Percentiles rank a stretch among this genome's conserved stretches.
Conservation (phyloP, 2,329 filamentous ascomycete species). For the Thelonectria discophora region DNA sequence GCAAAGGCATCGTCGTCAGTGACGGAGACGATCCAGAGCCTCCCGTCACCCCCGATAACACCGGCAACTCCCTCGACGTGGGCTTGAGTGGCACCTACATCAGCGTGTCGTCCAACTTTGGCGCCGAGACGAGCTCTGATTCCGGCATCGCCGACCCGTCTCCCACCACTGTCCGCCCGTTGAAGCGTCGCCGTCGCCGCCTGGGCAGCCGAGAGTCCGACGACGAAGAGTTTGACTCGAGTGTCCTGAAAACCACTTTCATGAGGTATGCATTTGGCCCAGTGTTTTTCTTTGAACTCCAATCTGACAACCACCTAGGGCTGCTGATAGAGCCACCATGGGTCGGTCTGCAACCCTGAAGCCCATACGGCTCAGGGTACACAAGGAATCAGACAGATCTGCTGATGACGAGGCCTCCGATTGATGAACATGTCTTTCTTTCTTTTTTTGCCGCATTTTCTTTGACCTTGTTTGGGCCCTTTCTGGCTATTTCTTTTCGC, state of each 20-base stretch:
- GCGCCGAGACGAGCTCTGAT: slow-evolving; percentile 6
- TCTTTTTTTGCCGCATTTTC: background rate
- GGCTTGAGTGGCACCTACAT: background rate
- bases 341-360: background rate
- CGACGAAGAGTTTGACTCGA: background rate
- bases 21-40: background rate
- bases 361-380: background rate
- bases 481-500: background rate
- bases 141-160: slow-evolving; percentile 22
- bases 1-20: background rate
- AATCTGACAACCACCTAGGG: background rate
- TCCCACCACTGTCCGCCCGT: background rate
- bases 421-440: background rate
- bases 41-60: background rate
- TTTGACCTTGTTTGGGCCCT: no score
- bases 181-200: background rate
- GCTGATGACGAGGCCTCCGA: background rate
- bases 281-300: background rate
- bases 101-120: background rate
- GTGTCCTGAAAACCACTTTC: background rate
- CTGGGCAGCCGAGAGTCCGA: background rate
- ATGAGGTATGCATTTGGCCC: background rate
- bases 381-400: background rate
- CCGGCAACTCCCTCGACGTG: background rate
- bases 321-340: background rate